phyloP scores from a whole-genome alignment of 1,284 basidiomycete genomes.

The Cystobasidium slooffiae region DNA sequence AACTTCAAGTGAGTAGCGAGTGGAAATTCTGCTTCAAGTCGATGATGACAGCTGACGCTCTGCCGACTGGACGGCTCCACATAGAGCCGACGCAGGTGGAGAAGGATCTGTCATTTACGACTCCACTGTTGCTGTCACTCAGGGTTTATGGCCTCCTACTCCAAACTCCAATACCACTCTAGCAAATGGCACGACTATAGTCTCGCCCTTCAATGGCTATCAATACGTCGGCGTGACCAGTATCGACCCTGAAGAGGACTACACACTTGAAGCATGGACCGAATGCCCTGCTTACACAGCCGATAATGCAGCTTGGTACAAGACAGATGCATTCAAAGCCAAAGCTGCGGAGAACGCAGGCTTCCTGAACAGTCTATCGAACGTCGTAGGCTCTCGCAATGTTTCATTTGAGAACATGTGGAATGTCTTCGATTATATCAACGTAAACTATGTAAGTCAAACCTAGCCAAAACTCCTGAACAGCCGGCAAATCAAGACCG shows the following conservation, averaged over 20 bases:
- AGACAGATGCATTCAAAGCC: conserved; percentile 64
- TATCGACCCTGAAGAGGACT: conserved; percentile 77
- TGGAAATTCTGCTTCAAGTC: background rate
- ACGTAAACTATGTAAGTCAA: conserved; percentile 19
- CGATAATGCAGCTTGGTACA: conserved; percentile 50
- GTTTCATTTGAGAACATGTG: conserved; percentile 69
- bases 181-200: conserved; percentile 76
- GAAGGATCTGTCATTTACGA: conserved; percentile 71
- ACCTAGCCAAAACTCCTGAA: conserved; percentile 54
- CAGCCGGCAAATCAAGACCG: conserved; percentile 56
- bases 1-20: conserved; percentile 69
- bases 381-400: conserved; percentile 71
- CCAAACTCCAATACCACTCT: conserved; percentile 69
- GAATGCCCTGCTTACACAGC: conserved; percentile 63
- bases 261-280: conserved; percentile 82
- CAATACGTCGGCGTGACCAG: conserved; percentile 79
- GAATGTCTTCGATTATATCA: conserved; percentile 65
- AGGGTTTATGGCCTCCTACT: conserved; percentile 78
- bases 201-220: conserved; percentile 72
- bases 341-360: conserved; percentile 64
- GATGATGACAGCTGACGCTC: background rate
- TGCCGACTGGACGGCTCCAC: background rate
- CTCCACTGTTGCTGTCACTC: conserved; percentile 64
- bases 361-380: conserved; percentile 69
- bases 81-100: conserved; percentile 34